Conservation (phyloP, 805 yeast genomes). For the Groenewaldozyma tartarivorans region DNA sequence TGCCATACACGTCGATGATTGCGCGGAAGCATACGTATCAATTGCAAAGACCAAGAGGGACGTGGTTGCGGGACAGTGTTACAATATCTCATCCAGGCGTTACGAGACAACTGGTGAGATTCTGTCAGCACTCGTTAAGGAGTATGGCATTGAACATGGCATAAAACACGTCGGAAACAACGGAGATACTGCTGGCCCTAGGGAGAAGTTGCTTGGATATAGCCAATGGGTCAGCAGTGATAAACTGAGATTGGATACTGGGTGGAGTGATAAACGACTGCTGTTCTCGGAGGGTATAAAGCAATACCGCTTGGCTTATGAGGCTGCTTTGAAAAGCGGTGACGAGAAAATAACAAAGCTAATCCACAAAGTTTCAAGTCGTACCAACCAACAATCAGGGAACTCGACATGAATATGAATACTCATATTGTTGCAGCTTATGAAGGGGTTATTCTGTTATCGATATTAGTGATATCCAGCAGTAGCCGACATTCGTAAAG, state of each 20-base stretch:
- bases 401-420: too few relatives aligned
- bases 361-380: background rate
- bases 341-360: background rate
- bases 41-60: conserved; percentile 1
- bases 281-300: background rate
- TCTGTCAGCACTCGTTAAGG: background rate
- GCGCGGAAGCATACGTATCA: conserved; percentile 3
- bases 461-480: too few relatives aligned
- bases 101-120: conserved; percentile 1
- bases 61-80: conserved; percentile 2
- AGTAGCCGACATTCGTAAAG: too few relatives aligned
- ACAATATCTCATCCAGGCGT: conserved; percentile 2
- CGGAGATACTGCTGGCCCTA: background rate
- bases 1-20: conserved; percentile 4
- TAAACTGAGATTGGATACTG: background rate
- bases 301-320: background rate
- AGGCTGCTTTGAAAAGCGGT: background rate
- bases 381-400: too few relatives aligned
- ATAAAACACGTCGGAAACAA: background rate
- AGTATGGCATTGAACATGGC: background rate
- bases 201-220: background rate
- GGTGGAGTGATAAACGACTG: background rate
- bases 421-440: too few relatives aligned
- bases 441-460: too few relatives aligned
- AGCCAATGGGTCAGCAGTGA: background rate